Conservation (phyloP, 1,284 basidiomycete genomes). For the Crucibulum cyathiforme region DNA sequence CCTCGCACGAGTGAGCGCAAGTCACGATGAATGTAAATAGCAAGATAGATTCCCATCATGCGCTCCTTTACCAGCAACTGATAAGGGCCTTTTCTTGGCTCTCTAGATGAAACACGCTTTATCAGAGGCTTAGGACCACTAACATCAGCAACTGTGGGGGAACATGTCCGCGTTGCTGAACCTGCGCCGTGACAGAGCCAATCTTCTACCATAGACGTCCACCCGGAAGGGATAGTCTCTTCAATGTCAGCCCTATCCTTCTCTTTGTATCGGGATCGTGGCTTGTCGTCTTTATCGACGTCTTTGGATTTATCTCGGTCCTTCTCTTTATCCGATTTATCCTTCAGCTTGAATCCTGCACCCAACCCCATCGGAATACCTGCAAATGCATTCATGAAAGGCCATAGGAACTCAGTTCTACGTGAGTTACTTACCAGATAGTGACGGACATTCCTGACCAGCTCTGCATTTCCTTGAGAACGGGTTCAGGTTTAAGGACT, state of each 20-base stretch:
- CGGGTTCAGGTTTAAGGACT: conserved; percentile 9
- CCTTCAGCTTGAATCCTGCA: conserved; percentile 72
- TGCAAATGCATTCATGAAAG: conserved; percentile 24
- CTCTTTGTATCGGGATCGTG: conserved; percentile 46
- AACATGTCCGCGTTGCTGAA: conserved; percentile 21
- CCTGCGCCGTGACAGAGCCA: conserved; percentile 64
- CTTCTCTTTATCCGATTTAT: conserved; percentile 45
- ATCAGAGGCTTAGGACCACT: conserved; percentile 44
- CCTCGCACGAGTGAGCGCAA: conserved; percentile 65
- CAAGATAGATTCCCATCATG: conserved; percentile 86
- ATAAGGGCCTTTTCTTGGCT: conserved; percentile 70
- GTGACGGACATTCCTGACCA: conserved; percentile 83
- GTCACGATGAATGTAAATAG: conserved; percentile 75
- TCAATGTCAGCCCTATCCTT: conserved; percentile 44
- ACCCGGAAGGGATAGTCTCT: conserved; percentile 51
- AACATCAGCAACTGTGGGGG: conserved; percentile 42
- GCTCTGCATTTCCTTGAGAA: conserved; percentile 54
- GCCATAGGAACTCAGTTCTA: not conserved
- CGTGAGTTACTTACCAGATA: conserved; percentile 54
- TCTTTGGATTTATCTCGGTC: conserved; percentile 35
- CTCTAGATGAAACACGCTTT: conserved; percentile 44
- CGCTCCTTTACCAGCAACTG: conserved; percentile 83
- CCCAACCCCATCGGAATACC: conserved; percentile 79
- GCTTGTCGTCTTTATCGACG: not conserved
- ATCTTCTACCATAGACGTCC: conserved; percentile 77